phyloP scores from a whole-genome alignment of 306 rosid species.

The Gillenia trifoliata region DNA sequence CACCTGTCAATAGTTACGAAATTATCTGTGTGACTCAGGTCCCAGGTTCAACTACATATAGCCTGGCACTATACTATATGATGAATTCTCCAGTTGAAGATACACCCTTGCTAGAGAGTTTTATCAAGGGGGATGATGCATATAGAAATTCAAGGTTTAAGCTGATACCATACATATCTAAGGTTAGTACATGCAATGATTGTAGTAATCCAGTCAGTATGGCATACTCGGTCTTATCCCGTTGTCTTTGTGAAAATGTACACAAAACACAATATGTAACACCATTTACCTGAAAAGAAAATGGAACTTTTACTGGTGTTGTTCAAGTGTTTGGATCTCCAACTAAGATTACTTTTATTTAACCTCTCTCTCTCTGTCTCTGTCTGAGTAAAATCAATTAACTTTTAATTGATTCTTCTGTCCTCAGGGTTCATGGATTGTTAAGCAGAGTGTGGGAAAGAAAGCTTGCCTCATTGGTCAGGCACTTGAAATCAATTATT shows the following conservation, averaged over 20 bases:
- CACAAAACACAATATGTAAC: neutral
- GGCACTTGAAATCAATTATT: constrained; percentile 60
- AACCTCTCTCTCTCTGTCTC: neutral
- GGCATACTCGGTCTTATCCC: neutral
- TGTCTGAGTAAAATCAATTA: neutral
- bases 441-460: constrained; percentile 92
- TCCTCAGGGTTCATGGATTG: constrained; percentile 91
- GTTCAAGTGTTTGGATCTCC: neutral
- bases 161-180: constrained; percentile 79
- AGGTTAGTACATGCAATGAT: constrained; percentile 45
- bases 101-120: constrained; percentile 54
- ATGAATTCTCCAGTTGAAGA: constrained; percentile 68
- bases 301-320: neutral
- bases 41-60: constrained; percentile 65
- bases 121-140: constrained; percentile 81
- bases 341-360: neutral
- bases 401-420: neutral
- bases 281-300: neutral
- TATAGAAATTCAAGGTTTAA: constrained; percentile 86
- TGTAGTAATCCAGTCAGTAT: neutral
- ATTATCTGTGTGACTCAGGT: constrained; percentile 37
- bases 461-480: constrained; percentile 85
- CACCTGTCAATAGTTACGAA: neutral
- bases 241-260: neutral
- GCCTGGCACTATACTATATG: constrained; percentile 72